phyloP scores from a whole-genome alignment of 1,139 yeast species.

The Geotrichum europaeum region DNA sequence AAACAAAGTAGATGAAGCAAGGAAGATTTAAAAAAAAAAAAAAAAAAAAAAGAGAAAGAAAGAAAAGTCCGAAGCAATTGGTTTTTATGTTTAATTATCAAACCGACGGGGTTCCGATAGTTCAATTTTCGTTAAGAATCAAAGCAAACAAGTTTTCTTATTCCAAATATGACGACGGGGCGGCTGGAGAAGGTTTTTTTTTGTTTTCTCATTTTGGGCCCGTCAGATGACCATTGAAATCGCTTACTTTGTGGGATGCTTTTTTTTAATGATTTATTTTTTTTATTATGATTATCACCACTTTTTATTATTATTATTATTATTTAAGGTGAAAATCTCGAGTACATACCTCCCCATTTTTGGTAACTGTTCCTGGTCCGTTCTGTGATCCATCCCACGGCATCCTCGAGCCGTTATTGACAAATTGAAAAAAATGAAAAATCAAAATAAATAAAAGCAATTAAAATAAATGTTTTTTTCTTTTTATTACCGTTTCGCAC shows the following conservation, averaged over 20 bases:
- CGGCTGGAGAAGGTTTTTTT: neutral
- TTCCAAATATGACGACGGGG: neutral
- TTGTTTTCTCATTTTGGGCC: neutral
- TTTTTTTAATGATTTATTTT: no score
- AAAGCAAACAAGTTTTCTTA: neutral
- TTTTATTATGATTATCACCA: neutral
- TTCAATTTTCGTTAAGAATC: neutral
- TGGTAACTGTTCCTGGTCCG: no score
- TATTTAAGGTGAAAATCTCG: no score
- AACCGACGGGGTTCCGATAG: neutral
- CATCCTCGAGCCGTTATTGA: no score
- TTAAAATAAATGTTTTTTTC: no score
- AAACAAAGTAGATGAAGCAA: neutral
- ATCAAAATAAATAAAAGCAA: no score
- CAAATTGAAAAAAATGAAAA: no score
- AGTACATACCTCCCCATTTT: no score
- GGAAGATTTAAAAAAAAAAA: neutral
- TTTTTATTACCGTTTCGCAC: no score
- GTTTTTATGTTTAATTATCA: no score
- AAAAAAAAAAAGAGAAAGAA: neutral
- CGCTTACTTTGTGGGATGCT: neutral
- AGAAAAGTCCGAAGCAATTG: neutral
- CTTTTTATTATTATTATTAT: no score
- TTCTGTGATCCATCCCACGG: no score
- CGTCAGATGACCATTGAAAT: neutral